Base-by-base conservation (phyloP, 345 rosid genomes). In the Salix exigua region DNA sequence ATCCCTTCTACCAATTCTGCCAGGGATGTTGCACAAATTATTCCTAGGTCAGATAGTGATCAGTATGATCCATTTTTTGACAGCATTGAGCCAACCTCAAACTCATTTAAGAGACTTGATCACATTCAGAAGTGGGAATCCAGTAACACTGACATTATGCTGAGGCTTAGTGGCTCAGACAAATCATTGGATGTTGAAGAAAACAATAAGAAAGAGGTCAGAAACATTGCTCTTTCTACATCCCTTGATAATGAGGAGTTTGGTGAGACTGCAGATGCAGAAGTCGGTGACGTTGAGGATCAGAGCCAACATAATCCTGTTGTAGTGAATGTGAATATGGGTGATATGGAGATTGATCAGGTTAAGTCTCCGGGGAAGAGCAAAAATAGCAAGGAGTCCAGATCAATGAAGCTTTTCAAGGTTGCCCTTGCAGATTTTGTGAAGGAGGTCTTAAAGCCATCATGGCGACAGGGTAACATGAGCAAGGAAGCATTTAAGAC, bases 401-500 rank as follows among this genome's bases (percentile, higher is more conserved):
- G 91, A 80, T 89, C 93, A 60, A 79, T 79, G 85, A 91, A 86
- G 83, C 91, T 84, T 82, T 95, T 95, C 85, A 89, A 91, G 84
- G 85, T 82, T 63, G 86, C 88, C 66, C 88, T 93, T 76, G 97
- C 97, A 33, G 86, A 88, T 74, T 95, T 95, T 82, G 98, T 95
- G n/a, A 95, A 95, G 85, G 99, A 89, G 75, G 87, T 90, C 83
- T 82, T 93, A 64, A 92, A 88, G 87, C 99, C 99, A 1, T 90
- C 96, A 5, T 95, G 98, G 99, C 84, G 85, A 61, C 93, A 95
- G 79, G 97, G 99, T 78, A 88, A 90, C 79, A 93, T 95, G 97
- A 95, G 98, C 86, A 95, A 91, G 84, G 98, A 95, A 78, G 92
- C 97, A 53, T 95, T 91, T 73, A 95, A 95, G 85, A 95, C 92